phyloP scores from a whole-genome alignment of 2,329 filamentous ascomycete genomes.

The Sordariomycetes sp. region DNA sequence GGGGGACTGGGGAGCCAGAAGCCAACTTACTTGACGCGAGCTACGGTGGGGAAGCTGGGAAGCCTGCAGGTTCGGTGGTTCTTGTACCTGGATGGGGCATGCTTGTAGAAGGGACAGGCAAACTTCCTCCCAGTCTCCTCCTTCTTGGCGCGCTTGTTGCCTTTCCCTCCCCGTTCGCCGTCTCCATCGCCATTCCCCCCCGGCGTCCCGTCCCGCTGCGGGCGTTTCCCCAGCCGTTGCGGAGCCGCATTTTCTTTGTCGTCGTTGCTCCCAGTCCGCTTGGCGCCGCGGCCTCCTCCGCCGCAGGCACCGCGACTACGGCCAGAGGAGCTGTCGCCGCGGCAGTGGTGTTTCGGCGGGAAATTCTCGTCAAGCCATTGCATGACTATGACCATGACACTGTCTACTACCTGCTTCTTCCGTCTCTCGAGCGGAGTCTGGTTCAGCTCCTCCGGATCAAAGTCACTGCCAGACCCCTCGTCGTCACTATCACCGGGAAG shows the following conservation, averaged over 20 bases:
- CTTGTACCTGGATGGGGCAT: conserved; percentile 16
- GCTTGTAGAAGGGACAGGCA: conserved; percentile 25
- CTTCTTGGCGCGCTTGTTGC: conserved; percentile 24
- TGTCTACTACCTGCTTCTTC: conserved; percentile 8
- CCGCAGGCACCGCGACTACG: conserved; percentile 8
- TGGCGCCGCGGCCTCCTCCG: conserved; percentile 2
- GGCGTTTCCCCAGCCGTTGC: conserved; percentile 1
- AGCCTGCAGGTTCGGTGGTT: conserved; percentile 12
- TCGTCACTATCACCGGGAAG: neutral
- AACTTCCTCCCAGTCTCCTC: conserved; percentile 16
- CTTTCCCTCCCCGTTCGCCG: conserved; percentile 15
- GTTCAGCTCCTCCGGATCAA: neutral
- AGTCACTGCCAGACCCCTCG: neutral
- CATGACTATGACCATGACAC: conserved; percentile 8
- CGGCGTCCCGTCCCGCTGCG: conserved; percentile 10
- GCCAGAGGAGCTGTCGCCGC: conserved; percentile 8
- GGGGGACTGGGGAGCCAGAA: too few relatives aligned
- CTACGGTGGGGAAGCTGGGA: conserved; percentile 12
- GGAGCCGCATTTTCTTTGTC: conserved; percentile 11
- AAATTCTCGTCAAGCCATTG: conserved; percentile 8
- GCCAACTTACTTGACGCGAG: conserved; percentile 14
- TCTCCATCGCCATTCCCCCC: conserved; percentile 17
- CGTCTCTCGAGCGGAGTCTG: neutral
- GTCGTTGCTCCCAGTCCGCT: neutral
- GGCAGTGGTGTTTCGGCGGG: conserved; percentile 8